Evolutionary conservation across 1,139 yeast genomes (phyloP).

Genomic region (Blastobotrys serpentis): DNA sequence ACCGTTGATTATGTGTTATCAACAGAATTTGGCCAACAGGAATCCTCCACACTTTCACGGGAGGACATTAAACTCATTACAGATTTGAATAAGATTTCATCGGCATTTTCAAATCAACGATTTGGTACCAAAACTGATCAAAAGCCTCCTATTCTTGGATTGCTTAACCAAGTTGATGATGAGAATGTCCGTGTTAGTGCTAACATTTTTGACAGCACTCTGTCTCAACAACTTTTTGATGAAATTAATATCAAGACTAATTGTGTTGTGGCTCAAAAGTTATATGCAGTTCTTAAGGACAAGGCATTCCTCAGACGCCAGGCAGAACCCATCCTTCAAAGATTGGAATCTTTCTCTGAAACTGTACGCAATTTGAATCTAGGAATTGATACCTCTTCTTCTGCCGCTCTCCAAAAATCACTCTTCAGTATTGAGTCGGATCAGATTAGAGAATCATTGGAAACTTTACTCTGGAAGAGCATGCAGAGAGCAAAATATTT

Average conservation of each 20-base stretch:
- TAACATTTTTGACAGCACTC: slow-evolving; percentile 67
- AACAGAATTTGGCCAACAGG: background rate
- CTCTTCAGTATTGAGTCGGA: slow-evolving; percentile 64
- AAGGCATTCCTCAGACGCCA: slow-evolving; percentile 84
- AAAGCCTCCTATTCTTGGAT: slow-evolving; percentile 57
- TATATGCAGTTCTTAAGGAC: slow-evolving; percentile 76
- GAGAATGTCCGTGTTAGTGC: slow-evolving; percentile 70
- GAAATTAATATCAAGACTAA: slow-evolving; percentile 84
- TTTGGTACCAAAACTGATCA: slow-evolving; percentile 38
- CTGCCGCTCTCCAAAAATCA: slow-evolving; percentile 72
- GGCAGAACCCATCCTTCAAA: slow-evolving; percentile 76
- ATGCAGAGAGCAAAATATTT: slow-evolving; percentile 84
- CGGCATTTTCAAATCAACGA: slow-evolving; percentile 72
- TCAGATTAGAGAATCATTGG: slow-evolving; percentile 69
- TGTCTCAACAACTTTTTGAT: slow-evolving; percentile 59
- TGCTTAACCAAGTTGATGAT: slow-evolving; percentile 81
- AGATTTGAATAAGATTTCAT: slow-evolving; percentile 63
- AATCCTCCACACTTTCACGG: background rate
- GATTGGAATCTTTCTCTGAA: slow-evolving; percentile 75
- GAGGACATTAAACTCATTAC: slow-evolving; percentile 39
- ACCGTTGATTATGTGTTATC: slow-evolving; percentile 31
- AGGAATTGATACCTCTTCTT: slow-evolving; percentile 68
- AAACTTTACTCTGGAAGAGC: slow-evolving; percentile 76
- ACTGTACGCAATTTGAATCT: slow-evolving; percentile 60
- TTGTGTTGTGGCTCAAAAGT: slow-evolving; percentile 78